Evolutionary conservation across 345 rosid genomes (phyloP), one percentile per base, ranked within the genome.

Genomic region (Eucalyptus curtisii): DNA sequence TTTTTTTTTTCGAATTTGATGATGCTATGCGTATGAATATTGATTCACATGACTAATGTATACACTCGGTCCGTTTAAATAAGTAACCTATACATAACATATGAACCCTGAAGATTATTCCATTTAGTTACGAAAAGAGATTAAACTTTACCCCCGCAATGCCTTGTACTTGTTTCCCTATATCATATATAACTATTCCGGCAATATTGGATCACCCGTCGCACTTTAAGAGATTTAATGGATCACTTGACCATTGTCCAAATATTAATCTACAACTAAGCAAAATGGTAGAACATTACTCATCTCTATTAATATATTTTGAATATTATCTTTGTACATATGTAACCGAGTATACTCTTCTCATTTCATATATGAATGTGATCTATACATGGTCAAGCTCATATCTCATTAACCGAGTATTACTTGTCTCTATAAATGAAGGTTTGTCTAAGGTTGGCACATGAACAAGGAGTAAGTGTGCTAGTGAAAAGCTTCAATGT

Each of bases 361-460:
- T 59, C 6, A 11, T 59, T 27, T 27, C 45, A 33, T 15, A 55
- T 31, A 5, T 22, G 71, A 17, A 53, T 49, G 31, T 12, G 37
- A 11, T 37, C 37, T 24, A 24, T 45, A 14, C 66, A 86, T n/a
- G 64, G 59, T 31, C 9, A 13, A 86, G 71, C 24, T 37, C 31
- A 40, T n/a, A 19, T 53, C 5, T 49, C 50, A 14, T 49, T 49
- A 49, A 49, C 50, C 50, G 17, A 49, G 50, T 15, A 49, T 49
- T 14, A 49, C 50, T 49, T 15, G 16, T 49, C 50, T 49, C 50
- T 49, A 49, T 40, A 27, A 22, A 7, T n/a, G n/a, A 31, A 92
- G 92, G 89, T 91, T 37, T 87, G 89, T 27, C 22, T 91, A 47
- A 93, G 94, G 85, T 93, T 92, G 94, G 88, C 31, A 17, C 86